A percentile compares a stretch with the other conserved stretches of the same genome.
Evolutionary conservation across 139 green algal genomes (phyloP).

Genomic region (Gonium pectorale): DNA sequence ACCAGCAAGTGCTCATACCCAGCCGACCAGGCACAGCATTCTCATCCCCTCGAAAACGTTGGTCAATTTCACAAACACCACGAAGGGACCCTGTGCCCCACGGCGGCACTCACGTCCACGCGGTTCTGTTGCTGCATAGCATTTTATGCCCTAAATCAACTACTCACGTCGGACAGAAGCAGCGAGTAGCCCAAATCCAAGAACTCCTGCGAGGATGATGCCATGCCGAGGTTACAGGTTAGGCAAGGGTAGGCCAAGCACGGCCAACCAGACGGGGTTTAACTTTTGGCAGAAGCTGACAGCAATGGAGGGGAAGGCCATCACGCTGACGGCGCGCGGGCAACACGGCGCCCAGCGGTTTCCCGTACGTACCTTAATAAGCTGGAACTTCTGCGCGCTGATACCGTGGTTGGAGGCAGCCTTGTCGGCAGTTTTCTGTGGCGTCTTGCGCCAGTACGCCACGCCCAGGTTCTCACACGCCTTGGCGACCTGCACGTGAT

Average conservation of each 20-base stretch:
- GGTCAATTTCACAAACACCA: too few species aligned
- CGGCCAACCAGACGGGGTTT: neutral
- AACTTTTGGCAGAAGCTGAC: neutral
- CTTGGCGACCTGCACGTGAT: slow-evolving; percentile 38
- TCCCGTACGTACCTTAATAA: slow-evolving; percentile 58
- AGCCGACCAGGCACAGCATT: too few species aligned
- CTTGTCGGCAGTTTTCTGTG: slow-evolving; percentile 54
- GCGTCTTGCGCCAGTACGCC: slow-evolving; percentile 58
- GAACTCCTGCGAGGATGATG: slow-evolving; percentile 42
- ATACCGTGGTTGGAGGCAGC: slow-evolving; percentile 77
- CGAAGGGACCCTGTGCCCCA: too few species aligned
- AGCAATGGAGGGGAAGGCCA: neutral
- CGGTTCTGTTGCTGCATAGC: too few species aligned
- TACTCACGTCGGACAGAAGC: slow-evolving; percentile 66
- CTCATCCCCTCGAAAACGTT: too few species aligned
- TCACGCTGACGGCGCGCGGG: neutral
- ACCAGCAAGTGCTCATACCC: neutral
- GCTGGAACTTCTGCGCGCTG: slow-evolving; percentile 83
- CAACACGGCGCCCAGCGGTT: neutral
- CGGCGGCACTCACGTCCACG: too few species aligned
- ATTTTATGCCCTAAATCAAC: too few species aligned
- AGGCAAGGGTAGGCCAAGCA: neutral
- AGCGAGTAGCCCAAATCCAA: slow-evolving; percentile 76
- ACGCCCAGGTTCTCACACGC: slow-evolving; percentile 55
- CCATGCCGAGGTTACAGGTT: neutral